Conservation (phyloP, 352 stramenopile species). For the Globisporangium perplexum region DNA sequence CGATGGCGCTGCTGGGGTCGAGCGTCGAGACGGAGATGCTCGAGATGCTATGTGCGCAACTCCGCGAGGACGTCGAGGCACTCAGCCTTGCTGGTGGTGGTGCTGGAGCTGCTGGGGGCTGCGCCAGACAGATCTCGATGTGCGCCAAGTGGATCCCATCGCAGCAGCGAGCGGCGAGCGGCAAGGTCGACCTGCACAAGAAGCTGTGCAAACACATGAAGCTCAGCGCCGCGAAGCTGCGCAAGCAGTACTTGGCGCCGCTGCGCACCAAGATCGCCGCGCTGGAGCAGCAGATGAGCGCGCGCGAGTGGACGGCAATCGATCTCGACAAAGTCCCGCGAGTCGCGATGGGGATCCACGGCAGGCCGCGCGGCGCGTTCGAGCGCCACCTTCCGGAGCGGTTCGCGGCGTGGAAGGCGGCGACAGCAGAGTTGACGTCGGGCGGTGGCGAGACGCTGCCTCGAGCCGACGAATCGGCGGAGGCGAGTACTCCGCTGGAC, state of each 20-base stretch:
- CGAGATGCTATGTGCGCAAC: constrained; percentile 27
- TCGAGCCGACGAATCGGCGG: constrained; percentile 20
- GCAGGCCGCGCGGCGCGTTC: constrained; percentile 29
- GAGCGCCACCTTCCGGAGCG: constrained; percentile 22
- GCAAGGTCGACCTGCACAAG: constrained; percentile 28
- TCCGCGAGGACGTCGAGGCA: constrained; percentile 18
- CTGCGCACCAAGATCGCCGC: constrained; percentile 26
- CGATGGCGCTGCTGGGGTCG: constrained; percentile 30
- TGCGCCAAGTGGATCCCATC: constrained; percentile 57
- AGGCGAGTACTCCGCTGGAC: constrained; percentile 7
- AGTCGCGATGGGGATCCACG: constrained; percentile 37
- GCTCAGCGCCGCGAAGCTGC: constrained; percentile 24
- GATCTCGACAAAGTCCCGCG: constrained; percentile 32
- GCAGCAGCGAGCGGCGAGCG: constrained; percentile 36
- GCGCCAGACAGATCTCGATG: constrained; percentile 18
- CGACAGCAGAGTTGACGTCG: not conserved
- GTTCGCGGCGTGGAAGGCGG: constrained; percentile 30
- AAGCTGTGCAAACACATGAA: constrained; percentile 42
- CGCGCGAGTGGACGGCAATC: constrained; percentile 35
- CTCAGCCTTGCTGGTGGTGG: constrained; percentile 1
- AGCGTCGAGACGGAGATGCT: constrained; percentile 25
- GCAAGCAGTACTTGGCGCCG: constrained; percentile 40
- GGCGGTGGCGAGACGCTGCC: constrained; percentile 4
- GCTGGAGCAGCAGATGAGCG: constrained; percentile 38
- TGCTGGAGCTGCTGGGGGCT: not conserved